Conservation (phyloP, 306 rosid genomes). For the Rosa lucieae region DNA sequence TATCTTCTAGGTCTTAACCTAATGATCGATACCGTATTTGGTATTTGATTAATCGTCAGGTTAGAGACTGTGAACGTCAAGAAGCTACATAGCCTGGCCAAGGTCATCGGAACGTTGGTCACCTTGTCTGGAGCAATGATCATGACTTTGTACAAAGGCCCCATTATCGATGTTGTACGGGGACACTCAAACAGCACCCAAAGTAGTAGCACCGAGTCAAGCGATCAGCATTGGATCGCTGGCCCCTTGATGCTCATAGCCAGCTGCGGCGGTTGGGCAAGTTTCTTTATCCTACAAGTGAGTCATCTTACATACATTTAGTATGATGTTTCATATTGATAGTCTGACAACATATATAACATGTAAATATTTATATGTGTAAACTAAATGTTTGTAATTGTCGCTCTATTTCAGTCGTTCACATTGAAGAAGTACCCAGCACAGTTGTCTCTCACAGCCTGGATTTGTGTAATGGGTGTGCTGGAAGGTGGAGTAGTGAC, state of each 20-base stretch:
- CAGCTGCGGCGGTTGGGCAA: conserved; percentile 79
- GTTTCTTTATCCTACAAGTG: conserved; percentile 94
- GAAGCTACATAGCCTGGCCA: conserved; percentile 72
- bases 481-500: conserved; percentile 76
- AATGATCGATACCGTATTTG: neutral
- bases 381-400: neutral
- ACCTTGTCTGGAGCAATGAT: conserved; percentile 94
- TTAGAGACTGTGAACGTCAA: conserved; percentile 68
- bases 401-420: conserved; percentile 53
- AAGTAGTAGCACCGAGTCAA: conserved; percentile 25
- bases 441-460: conserved; percentile 85
- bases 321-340: neutral
- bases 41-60: conserved; percentile 36
- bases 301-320: conserved; percentile 9
- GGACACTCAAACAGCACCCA: conserved; percentile 38
- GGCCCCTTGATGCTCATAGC: conserved; percentile 70
- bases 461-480: conserved; percentile 74
- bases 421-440: conserved; percentile 94
- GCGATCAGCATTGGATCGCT: conserved; percentile 61
- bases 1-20: neutral
- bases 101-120: conserved; percentile 74
- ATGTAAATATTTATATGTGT: neutral
- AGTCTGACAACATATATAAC: neutral
- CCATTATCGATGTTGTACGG: conserved; percentile 53
- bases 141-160: conserved; percentile 97